phyloP scores from a whole-genome alignment of 2,329 filamentous ascomycete species.

The Verruconis gallopava region DNA sequence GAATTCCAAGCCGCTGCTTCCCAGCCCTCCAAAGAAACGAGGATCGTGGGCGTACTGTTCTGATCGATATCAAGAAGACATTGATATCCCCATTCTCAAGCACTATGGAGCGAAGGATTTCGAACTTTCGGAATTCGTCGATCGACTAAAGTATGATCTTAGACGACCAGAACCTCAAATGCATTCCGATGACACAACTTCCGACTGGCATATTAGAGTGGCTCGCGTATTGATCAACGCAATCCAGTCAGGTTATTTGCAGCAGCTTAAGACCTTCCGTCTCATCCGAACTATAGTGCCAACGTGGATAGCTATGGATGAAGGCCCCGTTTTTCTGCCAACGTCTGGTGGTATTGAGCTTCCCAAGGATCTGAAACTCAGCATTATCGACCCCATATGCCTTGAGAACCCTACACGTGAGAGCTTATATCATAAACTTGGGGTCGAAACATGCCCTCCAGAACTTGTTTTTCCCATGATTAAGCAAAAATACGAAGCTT shows the following conservation, averaged over 20 bases:
- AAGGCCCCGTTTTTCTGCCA: constrained; percentile 10
- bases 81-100: constrained; percentile 8
- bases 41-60: constrained; percentile 3
- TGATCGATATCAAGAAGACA: constrained; percentile 3
- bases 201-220: constrained; percentile 8
- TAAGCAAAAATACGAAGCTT: constrained; percentile 1
- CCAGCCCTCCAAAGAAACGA: no score
- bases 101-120: not conserved
- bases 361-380: constrained; percentile 6
- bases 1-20: no score
- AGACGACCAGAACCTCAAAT: not conserved
- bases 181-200: not conserved
- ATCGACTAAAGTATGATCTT: constrained; percentile 4
- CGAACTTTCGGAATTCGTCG: constrained; percentile 3
- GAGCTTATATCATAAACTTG: constrained; percentile 6
- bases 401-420: constrained; percentile 1
- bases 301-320: constrained; percentile 3
- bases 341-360: constrained; percentile 6
- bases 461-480: constrained; percentile 9
- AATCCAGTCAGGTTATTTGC: not conserved
- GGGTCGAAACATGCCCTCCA: constrained; percentile 6
- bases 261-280: constrained; percentile 1
- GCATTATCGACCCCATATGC: constrained; percentile 1
- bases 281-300: constrained; percentile 6
- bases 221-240: constrained; percentile 1